Base-by-base conservation (phyloP, 2,329 filamentous ascomycete genomes). In the Colletotrichum sp. region DNA sequence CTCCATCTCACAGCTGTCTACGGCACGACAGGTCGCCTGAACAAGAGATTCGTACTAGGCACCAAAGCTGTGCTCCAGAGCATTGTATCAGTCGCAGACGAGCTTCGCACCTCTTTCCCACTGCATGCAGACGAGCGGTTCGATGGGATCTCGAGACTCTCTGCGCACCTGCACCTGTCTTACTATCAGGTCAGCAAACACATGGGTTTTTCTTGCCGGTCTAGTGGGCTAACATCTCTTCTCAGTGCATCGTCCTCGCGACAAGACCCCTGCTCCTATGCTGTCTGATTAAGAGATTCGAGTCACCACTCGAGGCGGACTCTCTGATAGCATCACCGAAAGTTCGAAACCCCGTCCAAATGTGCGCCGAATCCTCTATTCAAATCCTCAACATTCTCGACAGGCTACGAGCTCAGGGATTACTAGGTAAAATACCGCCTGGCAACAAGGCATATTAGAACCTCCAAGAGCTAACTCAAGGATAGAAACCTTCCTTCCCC, bases 401-500 rank as follows among this genome's bases (percentile, higher is more conserved):
- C 71, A 84, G 83, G 44, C 80, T 90, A 28, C 84, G 87, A 78
- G 81, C 82, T 12, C 88, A 90, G 77, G 85, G 85, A 12, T 82
- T 90, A 18, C 82, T 90, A 3, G 88, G 88, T 90, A 82, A 78
- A 78, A 64, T 21, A 2, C 24, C 77, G 32, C 76, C 24, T 13
- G 13, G 21, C 13, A n/a, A 3, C 12, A 9, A 21, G 15, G 7
- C n/a, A 21, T 52, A 4, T 6, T 8, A 6, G 6, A 26, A 26
- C 26, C 5, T 6, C 26, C 15, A 8, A 5, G 7, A 13, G 3
- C 5, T 26, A 71, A 30, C 71, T 68, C 13, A 72, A 30, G 2
- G 0, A 0, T 6, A 89, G 80, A 87, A 84, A 0, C 89, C 89
- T 77, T 83, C 89, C 0, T 87, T 86, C 0, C 88, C 86, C 36